Base-by-base conservation (phyloP, 768 basidiomycete genomes). In the Mycena epipterygia region DNA sequence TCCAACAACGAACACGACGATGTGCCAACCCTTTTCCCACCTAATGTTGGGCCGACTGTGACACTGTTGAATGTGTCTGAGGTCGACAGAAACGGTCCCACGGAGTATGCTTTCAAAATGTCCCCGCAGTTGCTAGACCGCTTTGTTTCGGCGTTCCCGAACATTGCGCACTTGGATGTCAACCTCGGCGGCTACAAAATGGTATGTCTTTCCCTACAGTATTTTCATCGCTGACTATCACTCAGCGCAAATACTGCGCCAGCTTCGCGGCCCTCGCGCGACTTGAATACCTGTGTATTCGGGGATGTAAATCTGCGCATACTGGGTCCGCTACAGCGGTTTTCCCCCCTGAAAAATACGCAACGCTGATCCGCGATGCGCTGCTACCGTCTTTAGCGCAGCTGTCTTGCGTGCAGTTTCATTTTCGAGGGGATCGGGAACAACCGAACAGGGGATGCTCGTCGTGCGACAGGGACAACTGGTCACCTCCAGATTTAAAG, bases 101-200 rank as follows among this genome's bases (percentile, higher is more conserved):
- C 27, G 16, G 7, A 12, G 17, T 27, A 14, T 5, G 16, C 16
- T 37, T 37, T 4, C 16, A 6, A 6, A 4, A 27, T 52, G 4
- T 2, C 1, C 21, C n/a, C 61, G 19, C 19, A 13, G 8, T 17
- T 30, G 1, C 12, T 53, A 21, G 13, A 3, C n/a, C 25, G 9
- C 23, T 21, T 64, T 6, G 49, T 21, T 4, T 6, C 39, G 3
- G 62, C 62, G 25, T 64, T 64, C 41, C 62, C 62, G 52, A 64
- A 64, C 30, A 9, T 64, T 41, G 33, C 41, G 12, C 29, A 55
- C n/a, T 35, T 64, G 29, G n/a, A 55, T 16, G 25, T 44, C 51
- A 29, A 17, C 29, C 46, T 62, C 19, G 33, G n/a, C n/a, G n/a
- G 1, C 14, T 1, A 23, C 19, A 21, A 55, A 13, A 16, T 55